These are phyloP conservation scores for Komagataella kurtzmanii DNA, from an alignment of 805 yeast species.

Conservation along the genomic window DNA sequence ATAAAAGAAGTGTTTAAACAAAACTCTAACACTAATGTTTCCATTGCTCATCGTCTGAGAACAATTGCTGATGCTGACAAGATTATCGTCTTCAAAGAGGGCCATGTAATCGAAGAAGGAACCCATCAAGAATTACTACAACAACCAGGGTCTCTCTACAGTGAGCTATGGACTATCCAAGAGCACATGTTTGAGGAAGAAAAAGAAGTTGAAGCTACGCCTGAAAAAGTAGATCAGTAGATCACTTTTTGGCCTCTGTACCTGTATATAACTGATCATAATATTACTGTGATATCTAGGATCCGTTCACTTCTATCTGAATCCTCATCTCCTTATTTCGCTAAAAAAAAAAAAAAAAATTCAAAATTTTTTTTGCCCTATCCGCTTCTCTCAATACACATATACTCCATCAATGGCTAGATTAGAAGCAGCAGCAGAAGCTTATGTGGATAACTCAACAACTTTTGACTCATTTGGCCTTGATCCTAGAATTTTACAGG, in stretches of 20 bases:
- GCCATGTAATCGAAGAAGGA: slow-evolving; percentile 81
- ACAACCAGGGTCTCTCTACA: slow-evolving; percentile 48
- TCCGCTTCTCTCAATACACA: background rate
- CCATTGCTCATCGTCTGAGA: slow-evolving; percentile 87
- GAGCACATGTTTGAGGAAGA: slow-evolving; percentile 52
- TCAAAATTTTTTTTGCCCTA: background rate
- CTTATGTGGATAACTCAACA: slow-evolving; percentile 56
- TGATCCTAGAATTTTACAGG: slow-evolving; percentile 77
- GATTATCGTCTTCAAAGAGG: slow-evolving; percentile 75
- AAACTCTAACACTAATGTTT: slow-evolving; percentile 55
- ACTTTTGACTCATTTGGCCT: slow-evolving; percentile 67
- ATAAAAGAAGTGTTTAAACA: slow-evolving; percentile 53
- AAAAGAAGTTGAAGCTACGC: slow-evolving; percentile 18
- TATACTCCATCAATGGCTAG: slow-evolving; percentile 7
- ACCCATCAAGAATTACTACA: slow-evolving; percentile 52
- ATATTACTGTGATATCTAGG: background rate
- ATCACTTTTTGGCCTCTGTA: background rate
- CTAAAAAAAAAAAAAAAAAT: background rate
- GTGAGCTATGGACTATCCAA: slow-evolving; percentile 84
- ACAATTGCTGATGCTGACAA: slow-evolving; percentile 92
- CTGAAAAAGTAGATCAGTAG: background rate
- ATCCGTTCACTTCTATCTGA: background rate
- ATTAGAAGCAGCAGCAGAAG: slow-evolving; percentile 40
- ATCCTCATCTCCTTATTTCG: background rate
- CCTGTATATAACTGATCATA: background rate